Percentiles rank a stretch among this genome's conserved stretches.
These are phyloP conservation scores for Rhizopogon vulgaris DNA, from an alignment of 768 basidiomycete species.

Conservation along the genomic window DNA sequence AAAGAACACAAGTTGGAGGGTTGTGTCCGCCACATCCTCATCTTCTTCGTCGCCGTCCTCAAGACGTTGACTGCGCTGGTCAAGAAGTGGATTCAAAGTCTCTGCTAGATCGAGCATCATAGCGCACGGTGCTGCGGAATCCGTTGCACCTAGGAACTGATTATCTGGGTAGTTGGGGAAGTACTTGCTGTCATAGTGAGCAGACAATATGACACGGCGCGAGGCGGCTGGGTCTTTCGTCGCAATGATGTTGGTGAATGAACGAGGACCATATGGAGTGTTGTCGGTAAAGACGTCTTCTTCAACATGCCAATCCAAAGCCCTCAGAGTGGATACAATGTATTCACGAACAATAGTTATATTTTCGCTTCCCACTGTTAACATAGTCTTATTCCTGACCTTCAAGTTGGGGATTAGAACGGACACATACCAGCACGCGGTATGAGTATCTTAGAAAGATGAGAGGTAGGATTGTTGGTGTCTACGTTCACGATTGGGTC, in stretches of 20 bases:
- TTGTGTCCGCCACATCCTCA: conserved; percentile 78
- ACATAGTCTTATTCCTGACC: neutral
- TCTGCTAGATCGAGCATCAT: conserved; percentile 92
- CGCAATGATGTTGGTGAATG: conserved; percentile 88
- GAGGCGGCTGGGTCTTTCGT: conserved; percentile 89
- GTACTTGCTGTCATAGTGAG: conserved; percentile 93
- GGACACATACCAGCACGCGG: conserved; percentile 65
- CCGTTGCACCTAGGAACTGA: conserved; percentile 96
- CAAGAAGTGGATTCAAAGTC: conserved; percentile 66
- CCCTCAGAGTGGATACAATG: conserved; percentile 64
- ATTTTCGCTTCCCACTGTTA: conserved; percentile 61
- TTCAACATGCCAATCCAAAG: conserved; percentile 83
- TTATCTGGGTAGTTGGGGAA: conserved; percentile 65
- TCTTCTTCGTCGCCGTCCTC: conserved; percentile 54
- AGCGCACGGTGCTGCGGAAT: conserved; percentile 93
- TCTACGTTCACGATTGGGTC: conserved; percentile 70
- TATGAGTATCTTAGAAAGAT: conserved; percentile 80
- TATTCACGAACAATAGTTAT: conserved; percentile 81
- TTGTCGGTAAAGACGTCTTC: conserved; percentile 70
- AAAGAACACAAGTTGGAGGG: conserved; percentile 89
- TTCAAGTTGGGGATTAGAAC: neutral
- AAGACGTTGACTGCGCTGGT: conserved; percentile 48
- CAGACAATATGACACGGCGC: conserved; percentile 78
- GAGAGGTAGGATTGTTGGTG: conserved; percentile 55
- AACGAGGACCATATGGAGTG: conserved; percentile 77